These are phyloP conservation scores for Heteromeles arbutifolia DNA, from an alignment of 306 rosid species.

Conservation along the genomic window DNA sequence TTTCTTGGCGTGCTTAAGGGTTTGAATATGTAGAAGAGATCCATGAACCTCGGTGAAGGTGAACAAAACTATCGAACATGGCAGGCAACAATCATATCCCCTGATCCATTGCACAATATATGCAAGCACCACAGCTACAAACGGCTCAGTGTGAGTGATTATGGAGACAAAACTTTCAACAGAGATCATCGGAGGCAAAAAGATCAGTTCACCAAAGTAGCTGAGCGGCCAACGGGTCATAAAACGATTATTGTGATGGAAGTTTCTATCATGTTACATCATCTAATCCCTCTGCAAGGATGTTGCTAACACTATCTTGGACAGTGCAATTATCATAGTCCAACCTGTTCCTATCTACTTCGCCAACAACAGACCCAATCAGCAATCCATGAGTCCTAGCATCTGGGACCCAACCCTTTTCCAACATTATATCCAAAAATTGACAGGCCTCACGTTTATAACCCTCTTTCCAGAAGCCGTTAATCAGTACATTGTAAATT, in stretches of 20 bases:
- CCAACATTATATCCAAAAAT: conserved; percentile 74
- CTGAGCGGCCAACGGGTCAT: neutral
- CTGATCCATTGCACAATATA: neutral
- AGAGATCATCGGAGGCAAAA: neutral
- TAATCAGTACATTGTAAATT: conserved; percentile 46
- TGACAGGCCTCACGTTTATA: conserved; percentile 36
- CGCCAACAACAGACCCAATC: conserved; percentile 49
- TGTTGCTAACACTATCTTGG: conserved; percentile 64
- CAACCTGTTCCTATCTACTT: conserved; percentile 10
- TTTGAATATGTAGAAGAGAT: neutral
- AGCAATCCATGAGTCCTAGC: conserved; percentile 64
- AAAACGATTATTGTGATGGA: neutral
- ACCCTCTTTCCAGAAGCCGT: conserved; percentile 82
- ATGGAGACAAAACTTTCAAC: neutral
- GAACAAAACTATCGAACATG: neutral
- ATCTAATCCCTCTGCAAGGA: conserved; percentile 69
- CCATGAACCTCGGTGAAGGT: neutral
- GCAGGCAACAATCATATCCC: neutral
- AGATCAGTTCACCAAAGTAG: neutral
- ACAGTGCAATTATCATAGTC: conserved; percentile 17
- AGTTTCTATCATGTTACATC: conserved; percentile 30
- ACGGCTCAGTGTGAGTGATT: neutral
- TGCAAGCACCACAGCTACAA: neutral
- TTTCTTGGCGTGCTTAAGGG: neutral
- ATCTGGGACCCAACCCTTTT: conserved; percentile 87